These are phyloP conservation scores for Magnaporthiopsis rhizophila DNA, from an alignment of 2,329 filamentous ascomycete species.

Conservation along the genomic window DNA sequence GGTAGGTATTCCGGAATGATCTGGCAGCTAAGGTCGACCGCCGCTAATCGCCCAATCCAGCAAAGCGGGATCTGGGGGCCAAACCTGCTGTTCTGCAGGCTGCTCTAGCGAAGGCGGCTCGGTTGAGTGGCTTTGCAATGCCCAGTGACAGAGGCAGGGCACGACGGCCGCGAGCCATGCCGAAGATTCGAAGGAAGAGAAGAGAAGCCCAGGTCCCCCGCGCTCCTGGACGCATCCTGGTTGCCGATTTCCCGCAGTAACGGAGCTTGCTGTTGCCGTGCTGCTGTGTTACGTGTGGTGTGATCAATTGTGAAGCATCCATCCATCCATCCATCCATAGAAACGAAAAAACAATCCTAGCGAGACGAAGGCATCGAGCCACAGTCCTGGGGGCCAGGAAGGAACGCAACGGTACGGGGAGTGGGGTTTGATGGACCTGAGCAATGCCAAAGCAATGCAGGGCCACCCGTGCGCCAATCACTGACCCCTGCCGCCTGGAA, in stretches of 20 bases:
- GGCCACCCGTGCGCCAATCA: too few relatives aligned
- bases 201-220: neutral
- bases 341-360: too few relatives aligned
- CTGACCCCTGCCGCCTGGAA: neutral
- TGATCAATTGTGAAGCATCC: too few relatives aligned
- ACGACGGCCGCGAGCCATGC: neutral
- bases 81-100: neutral
- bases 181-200: neutral
- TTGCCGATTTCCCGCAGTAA: neutral
- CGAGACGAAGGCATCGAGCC: too few relatives aligned
- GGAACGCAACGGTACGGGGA: neutral
- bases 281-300: too few relatives aligned
- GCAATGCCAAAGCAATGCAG: neutral
- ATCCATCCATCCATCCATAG: too few relatives aligned
- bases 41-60: too few relatives aligned
- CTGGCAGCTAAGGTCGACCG: too few relatives aligned
- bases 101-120: neutral
- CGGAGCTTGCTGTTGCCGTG: too few relatives aligned
- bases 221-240: neutral
- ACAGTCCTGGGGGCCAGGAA: neutral
- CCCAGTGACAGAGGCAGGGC: too few relatives aligned
- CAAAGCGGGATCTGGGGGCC: neutral
- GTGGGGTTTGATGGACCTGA: neutral
- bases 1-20: too few relatives aligned
- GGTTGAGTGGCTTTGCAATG: neutral